Conservation (phyloP, 805 yeast species). For the Gaillardinia entomophila region DNA sequence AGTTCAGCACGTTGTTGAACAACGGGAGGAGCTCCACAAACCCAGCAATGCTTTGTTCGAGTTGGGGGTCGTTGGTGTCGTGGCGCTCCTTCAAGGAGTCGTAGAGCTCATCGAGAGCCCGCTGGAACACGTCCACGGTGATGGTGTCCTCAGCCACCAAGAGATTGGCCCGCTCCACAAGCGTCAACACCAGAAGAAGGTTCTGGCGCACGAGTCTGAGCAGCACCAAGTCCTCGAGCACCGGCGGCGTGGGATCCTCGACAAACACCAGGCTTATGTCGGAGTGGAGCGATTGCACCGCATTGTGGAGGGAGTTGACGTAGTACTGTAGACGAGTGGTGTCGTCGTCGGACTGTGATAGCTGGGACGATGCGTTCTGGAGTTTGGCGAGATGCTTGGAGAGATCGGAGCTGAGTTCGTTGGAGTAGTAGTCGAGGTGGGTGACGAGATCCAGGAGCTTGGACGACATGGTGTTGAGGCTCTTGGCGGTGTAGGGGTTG, state of each 20-base stretch:
- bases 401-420: constrained; percentile 50
- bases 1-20: constrained; percentile 47
- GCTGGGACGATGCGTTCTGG: constrained; percentile 45
- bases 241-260: constrained; percentile 3
- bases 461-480: constrained; percentile 38
- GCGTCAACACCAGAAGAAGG: constrained; percentile 39
- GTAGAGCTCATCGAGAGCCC: constrained; percentile 5
- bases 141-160: constrained; percentile 1
- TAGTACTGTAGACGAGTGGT: constrained; percentile 63
- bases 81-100: constrained; percentile 40
- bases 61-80: constrained; percentile 31
- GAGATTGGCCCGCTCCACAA: constrained; percentile 27
- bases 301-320: constrained; percentile 52
- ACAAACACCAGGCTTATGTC: constrained; percentile 7
- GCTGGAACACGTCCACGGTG: constrained; percentile 5
- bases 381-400: constrained; percentile 44
- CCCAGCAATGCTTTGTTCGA: constrained; percentile 40
- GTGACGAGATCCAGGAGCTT: constrained; percentile 47
- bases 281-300: constrained; percentile 49
- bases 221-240: constrained; percentile 34
- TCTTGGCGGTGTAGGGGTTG: constrained; percentile 24
- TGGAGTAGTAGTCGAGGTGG: constrained; percentile 59
- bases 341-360: constrained; percentile 32
- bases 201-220: constrained; percentile 42
- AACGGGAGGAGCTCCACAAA: constrained; percentile 46